phyloP scores from a whole-genome alignment of 2,329 filamentous ascomycete species.

The Ophiostoma angusticollis region DNA sequence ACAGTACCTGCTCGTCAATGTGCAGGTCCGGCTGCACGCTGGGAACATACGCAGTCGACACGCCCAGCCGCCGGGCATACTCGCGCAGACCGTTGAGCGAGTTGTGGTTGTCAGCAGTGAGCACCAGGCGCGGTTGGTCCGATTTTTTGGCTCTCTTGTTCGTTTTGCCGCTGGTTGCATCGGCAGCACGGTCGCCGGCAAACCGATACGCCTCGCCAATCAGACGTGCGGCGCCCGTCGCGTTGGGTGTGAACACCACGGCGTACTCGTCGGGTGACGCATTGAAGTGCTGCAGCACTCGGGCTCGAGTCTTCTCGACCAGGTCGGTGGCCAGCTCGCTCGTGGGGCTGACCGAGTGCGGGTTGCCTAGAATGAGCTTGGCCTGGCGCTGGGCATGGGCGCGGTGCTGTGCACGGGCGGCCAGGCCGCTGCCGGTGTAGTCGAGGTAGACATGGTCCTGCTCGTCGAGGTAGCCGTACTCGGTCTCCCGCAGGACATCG shows the following conservation, averaged over 20 bases:
- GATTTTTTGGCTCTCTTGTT: no score
- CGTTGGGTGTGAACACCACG: constrained; percentile 29
- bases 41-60: constrained; percentile 21
- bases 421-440: constrained; percentile 27
- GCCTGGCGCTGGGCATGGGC: constrained; percentile 21
- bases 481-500: constrained; percentile 20
- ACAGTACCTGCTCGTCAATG: constrained; percentile 17
- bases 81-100: constrained; percentile 27
- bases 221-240: constrained; percentile 26
- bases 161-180: not conserved
- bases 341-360: constrained; percentile 27
- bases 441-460: constrained; percentile 28
- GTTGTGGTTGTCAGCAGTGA: constrained; percentile 31
- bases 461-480: constrained; percentile 26
- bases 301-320: constrained; percentile 20
- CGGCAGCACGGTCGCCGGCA: not conserved
- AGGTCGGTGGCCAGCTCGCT: constrained; percentile 22
- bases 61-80: constrained; percentile 19
- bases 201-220: constrained; percentile 29
- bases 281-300: constrained; percentile 23
- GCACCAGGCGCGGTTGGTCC: constrained; percentile 17
- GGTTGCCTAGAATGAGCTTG: constrained; percentile 25
- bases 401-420: constrained; percentile 21
- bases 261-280: constrained; percentile 26
- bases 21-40: constrained; percentile 18